A percentile compares a stretch with the other conserved stretches of the same genome.
phyloP scores from a whole-genome alignment of 306 rosid species.

The Quercus suber region DNA sequence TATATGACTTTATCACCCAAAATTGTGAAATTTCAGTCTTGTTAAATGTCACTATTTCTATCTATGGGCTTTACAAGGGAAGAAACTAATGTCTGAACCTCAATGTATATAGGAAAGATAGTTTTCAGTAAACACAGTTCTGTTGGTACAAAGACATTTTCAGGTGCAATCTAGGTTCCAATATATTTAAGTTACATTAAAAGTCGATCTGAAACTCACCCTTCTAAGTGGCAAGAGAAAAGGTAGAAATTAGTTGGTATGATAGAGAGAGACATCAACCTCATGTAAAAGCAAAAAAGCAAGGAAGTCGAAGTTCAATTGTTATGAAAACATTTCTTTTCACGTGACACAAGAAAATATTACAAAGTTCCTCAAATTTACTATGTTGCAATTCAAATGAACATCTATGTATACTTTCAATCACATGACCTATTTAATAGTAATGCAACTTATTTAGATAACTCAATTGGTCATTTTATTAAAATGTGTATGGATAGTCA shows the following conservation, averaged over 20 bases:
- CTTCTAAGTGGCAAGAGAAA: background rate
- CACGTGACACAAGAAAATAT: background rate
- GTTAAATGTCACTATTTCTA: background rate
- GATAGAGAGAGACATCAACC: background rate
- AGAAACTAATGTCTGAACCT: background rate
- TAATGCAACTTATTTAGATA: no score
- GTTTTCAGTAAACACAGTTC: background rate
- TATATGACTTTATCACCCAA: background rate
- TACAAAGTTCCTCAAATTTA: background rate
- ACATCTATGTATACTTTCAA: no score
- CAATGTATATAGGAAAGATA: background rate
- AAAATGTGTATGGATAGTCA: no score
- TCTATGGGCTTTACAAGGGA: background rate
- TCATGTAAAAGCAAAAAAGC: background rate
- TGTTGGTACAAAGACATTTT: background rate
- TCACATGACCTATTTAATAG: no score
- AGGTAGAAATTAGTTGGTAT: background rate
- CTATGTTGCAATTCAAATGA: no score
- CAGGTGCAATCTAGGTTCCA: background rate
- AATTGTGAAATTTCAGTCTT: background rate
- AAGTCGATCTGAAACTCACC: background rate
- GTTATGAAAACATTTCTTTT: background rate
- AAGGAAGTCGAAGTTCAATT: background rate
- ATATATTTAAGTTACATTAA: background rate
- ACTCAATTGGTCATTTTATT: no score